Conservation (phyloP, 2,329 filamentous ascomycete species). For the Beauveria australis region DNA sequence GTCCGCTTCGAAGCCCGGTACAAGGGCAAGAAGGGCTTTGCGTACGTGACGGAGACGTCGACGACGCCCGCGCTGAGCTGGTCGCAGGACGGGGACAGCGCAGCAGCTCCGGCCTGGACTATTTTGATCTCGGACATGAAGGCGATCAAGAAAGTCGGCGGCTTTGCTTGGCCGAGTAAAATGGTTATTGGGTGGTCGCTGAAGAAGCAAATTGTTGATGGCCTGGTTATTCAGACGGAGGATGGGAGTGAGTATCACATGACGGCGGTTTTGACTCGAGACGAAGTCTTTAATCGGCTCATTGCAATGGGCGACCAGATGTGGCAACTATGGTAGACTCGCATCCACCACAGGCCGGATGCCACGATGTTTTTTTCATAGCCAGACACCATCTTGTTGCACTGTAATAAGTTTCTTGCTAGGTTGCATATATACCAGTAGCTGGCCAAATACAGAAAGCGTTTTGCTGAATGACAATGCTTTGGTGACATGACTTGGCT, state of each 20-base stretch:
- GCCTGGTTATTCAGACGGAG: conserved; percentile 57
- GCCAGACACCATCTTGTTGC: too few relatives aligned
- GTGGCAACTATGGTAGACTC: conserved; percentile 64
- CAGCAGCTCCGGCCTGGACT: conserved; percentile 55
- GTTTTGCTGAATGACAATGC: too few relatives aligned
- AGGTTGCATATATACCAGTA: too few relatives aligned
- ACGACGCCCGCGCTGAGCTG: conserved; percentile 62
- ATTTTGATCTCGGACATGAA: conserved; percentile 61
- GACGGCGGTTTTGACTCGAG: conserved; percentile 63
- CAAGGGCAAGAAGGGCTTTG: conserved; percentile 62
- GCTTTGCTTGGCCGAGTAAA: conserved; percentile 78
- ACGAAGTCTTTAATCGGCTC: conserved; percentile 75
- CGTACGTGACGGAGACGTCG: conserved; percentile 59
- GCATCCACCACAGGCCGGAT: background rate
- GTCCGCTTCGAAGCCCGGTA: conserved; percentile 68
- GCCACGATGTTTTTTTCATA: background rate
- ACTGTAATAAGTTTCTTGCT: too few relatives aligned
- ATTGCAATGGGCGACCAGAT: conserved; percentile 71
- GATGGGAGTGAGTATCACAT: conserved; percentile 49
- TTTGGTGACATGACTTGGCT: too few relatives aligned
- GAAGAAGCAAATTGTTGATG: conserved; percentile 66
- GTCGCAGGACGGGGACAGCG: conserved; percentile 41
- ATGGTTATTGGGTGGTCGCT: conserved; percentile 74
- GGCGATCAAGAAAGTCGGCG: conserved; percentile 72
- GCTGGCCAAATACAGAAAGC: too few relatives aligned